Evolutionary conservation across 176 grass and related monocot genomes (phyloP), one percentile per base, ranked within the genome.

Genomic region (Aegilops bicornis): DNA sequence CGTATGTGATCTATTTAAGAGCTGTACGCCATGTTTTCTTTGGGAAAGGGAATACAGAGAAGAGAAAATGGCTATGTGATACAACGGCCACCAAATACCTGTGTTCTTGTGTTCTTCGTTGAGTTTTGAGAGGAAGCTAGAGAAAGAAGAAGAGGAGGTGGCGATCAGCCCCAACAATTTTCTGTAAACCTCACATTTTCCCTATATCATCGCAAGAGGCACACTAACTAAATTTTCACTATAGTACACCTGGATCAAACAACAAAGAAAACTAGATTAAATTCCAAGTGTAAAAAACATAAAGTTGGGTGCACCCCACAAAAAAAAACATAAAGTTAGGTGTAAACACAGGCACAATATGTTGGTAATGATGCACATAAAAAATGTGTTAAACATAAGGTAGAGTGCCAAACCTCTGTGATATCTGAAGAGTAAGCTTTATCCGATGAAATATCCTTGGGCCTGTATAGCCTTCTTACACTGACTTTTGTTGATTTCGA

Each of bases 171-270:
- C 29, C 29, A 30, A 30, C 29, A 30, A 30, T 30, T n/a, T n/a
- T n/a, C n/a, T n/a, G n/a, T n/a, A n/a, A n/a, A 93, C 83, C 85
- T 93, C 82, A 78, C 94, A 96, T 79, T 96, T 96, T 20, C 94
- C 94, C 40, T 90, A 87, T 56, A 91, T 88, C 82, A 82, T 91
- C 19, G 60, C 20, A 43, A 90, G 85, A 11, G 85, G 91, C 65
- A 93, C 86, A 39, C 15, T 88, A 12, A 88, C 27, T 78, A 82
- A 81, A 40, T 91, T 39, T 86, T 96, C 89, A 86, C 89, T 92
- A 33, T 91, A 96, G 78, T 93, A 93, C 1, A 96, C 86, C 91
- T 96, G 67, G 75, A 54, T 54, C 64, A 84, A 82, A 79, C 43
- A 20, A 83, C 13, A 68, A 91, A 64, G 47, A 61, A 76, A 13